phyloP scores from a whole-genome alignment of 495 filamentous ascomycete species.

The Penicillium antarcticum region DNA sequence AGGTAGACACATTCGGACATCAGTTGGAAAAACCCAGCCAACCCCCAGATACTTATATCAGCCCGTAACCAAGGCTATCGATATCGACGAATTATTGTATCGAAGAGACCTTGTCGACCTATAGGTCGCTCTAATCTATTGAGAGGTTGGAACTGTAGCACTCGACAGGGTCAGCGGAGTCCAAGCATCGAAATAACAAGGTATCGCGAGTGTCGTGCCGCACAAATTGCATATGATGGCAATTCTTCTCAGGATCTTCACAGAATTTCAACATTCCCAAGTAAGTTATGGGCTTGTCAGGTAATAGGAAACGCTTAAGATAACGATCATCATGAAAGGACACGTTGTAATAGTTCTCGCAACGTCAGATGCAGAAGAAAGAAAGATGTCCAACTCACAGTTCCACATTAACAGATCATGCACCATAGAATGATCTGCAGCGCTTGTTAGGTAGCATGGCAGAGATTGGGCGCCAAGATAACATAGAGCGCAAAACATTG shows the following conservation, averaged over 20 bases:
- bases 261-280: conserved; percentile 9
- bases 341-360: background rate
- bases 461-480: background rate
- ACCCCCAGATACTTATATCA: no score
- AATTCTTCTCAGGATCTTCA: conserved; percentile 4
- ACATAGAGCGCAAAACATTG: background rate
- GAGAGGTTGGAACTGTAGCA: no score
- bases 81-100: no score
- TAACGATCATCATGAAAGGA: conserved; percentile 4
- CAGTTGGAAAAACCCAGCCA: no score
- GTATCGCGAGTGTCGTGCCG: background rate
- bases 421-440: background rate
- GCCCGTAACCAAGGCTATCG: no score
- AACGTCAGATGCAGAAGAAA: background rate
- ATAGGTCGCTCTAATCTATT: no score
- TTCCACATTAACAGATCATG: background rate
- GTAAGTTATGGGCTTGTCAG: conserved; percentile 2
- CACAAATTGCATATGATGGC: background rate
- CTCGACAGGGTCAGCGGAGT: no score
- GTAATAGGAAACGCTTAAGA: conserved; percentile 10
- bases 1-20: no score
- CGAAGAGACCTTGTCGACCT: no score
- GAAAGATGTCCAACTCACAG: background rate
- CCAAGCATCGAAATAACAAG: no score
- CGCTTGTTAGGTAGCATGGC: no score